Conservation (phyloP, 768 basidiomycete genomes). For the Lactarius akahatsu region DNA sequence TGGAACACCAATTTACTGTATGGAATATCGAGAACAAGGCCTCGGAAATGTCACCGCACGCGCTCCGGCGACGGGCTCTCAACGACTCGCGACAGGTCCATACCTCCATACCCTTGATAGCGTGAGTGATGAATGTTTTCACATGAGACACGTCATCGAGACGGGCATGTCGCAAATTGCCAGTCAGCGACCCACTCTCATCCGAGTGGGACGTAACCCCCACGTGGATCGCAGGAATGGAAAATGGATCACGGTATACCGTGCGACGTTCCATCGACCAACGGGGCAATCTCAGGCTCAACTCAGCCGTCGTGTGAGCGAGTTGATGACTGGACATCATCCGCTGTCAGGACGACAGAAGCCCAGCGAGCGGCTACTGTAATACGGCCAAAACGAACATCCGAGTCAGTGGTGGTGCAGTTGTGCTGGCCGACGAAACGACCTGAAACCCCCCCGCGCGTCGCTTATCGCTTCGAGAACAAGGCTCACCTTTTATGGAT, state of each 20-base stretch:
- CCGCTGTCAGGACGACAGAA: slow-evolving; percentile 23
- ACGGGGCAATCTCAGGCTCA: slow-evolving; percentile 8
- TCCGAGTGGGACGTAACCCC: slow-evolving; percentile 14
- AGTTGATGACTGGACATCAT: slow-evolving; percentile 6
- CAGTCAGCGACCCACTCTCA: no score
- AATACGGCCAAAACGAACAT: neutral
- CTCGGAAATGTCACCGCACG: neutral
- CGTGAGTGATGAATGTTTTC: slow-evolving; percentile 5
- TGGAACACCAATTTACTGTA: neutral
- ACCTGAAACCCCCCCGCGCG: neutral
- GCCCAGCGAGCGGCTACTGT: slow-evolving; percentile 4
- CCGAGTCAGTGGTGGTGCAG: no score
- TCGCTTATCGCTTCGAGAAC: slow-evolving; percentile 3
- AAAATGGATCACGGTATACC: neutral
- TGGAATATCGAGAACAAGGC: neutral
- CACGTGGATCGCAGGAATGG: neutral
- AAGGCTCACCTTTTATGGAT: slow-evolving; percentile 1
- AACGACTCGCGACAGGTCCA: neutral
- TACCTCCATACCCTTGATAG: neutral
- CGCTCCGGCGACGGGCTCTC: neutral
- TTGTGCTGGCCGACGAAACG: no score
- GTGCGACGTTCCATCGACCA: slow-evolving; percentile 19
- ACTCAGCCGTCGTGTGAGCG: slow-evolving; percentile 1
- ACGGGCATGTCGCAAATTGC: neutral
- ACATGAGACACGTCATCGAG: neutral